Evolutionary conservation across 2,329 filamentous ascomycete genomes (phyloP).

Genomic region (Alternaria angustiovoidea): DNA sequence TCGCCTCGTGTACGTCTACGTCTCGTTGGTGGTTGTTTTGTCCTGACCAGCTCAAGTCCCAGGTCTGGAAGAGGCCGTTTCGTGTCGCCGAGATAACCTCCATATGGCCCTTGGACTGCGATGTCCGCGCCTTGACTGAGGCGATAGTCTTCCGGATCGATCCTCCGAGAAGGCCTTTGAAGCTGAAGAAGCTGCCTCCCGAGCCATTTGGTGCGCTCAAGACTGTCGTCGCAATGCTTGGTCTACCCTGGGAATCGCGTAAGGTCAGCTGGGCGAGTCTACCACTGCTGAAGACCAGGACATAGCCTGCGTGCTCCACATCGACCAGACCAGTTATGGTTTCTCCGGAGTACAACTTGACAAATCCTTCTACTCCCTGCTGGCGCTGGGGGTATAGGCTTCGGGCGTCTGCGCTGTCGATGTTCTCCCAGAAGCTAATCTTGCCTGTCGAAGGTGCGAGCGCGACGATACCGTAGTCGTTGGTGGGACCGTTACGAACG

Average conservation of each 20-base stretch:
- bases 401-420: constrained; percentile 85
- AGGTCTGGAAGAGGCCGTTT: constrained; percentile 80
- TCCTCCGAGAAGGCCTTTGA: constrained; percentile 77
- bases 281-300: constrained; percentile 84
- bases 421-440: constrained; percentile 94
- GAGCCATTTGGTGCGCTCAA: constrained; percentile 66
- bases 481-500: constrained; percentile 78
- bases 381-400: constrained; percentile 84
- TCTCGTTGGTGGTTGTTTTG: constrained; percentile 79
- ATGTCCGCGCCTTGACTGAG: constrained; percentile 77
- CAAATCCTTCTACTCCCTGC: constrained; percentile 77
- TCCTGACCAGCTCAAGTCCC: constrained; percentile 89
- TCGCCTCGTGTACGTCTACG: constrained; percentile 71
- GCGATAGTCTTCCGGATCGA: constrained; percentile 79
- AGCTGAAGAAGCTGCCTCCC: constrained; percentile 79
- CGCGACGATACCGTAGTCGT: constrained; percentile 85
- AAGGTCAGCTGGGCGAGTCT: constrained; percentile 86
- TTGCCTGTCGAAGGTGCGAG: constrained; percentile 84
- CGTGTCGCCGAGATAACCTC: constrained; percentile 82
- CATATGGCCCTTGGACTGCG: constrained; percentile 79
- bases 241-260: constrained; percentile 85
- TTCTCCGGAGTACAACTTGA: constrained; percentile 82
- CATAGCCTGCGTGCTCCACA: constrained; percentile 86
- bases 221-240: constrained; percentile 79
- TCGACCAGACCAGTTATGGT: constrained; percentile 78